phyloP scores from a whole-genome alignment of 257 asterid genomes.

The Lycium barbarum region DNA sequence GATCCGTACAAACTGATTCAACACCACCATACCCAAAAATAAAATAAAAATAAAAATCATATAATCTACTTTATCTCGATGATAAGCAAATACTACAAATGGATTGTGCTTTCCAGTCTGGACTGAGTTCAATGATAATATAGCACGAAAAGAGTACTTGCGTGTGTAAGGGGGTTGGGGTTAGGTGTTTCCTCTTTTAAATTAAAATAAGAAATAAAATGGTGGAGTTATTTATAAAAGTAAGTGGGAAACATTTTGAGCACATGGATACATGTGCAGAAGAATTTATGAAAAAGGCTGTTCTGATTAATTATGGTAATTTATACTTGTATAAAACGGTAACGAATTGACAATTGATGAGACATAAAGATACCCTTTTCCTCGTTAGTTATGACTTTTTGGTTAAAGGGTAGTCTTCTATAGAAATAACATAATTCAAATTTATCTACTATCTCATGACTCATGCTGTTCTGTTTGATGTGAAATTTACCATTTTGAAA shows the following conservation, averaged over 20 bases:
- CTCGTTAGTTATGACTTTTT: too few species aligned
- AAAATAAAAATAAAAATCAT: neutral
- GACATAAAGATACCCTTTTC: too few species aligned
- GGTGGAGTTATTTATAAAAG: neutral
- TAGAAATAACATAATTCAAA: too few species aligned
- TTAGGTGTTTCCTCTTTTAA: neutral
- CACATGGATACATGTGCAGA: slow-evolving; percentile 16
- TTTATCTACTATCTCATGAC: too few species aligned
- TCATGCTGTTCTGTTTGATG: too few species aligned
- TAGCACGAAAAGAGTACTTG: neutral
- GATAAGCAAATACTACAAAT: neutral
- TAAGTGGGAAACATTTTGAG: neutral
- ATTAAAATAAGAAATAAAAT: neutral
- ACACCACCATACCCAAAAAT: too few species aligned
- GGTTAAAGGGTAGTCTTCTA: too few species aligned
- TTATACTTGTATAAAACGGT: neutral
- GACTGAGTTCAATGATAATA: neutral
- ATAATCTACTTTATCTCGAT: neutral
- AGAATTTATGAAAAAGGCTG: neutral
- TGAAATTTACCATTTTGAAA: too few species aligned
- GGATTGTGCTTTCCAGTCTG: neutral
- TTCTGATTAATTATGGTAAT: neutral
- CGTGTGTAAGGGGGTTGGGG: neutral
- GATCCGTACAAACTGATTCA: too few species aligned
- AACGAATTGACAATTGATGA: neutral